phyloP scores from a whole-genome alignment of 371 early-diverging fungal genomes.

The Mucor irregularis region DNA sequence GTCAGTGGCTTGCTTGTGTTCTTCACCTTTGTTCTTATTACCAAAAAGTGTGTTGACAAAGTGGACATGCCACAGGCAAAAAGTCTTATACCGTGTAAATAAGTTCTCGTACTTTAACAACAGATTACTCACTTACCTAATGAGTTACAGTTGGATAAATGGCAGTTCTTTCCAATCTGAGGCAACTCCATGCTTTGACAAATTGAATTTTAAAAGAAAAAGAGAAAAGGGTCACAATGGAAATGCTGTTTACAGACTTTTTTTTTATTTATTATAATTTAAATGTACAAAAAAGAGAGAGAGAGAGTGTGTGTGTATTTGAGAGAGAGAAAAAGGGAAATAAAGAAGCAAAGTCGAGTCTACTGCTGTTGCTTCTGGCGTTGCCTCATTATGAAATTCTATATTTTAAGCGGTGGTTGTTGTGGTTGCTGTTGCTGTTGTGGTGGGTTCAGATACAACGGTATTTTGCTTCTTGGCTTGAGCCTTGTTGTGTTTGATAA shows the following conservation, averaged over 20 bases:
- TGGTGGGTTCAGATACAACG: not conserved
- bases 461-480: conserved; percentile 4
- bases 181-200: conserved; percentile 31
- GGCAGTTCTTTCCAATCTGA: conserved; percentile 34
- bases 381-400: too few relatives aligned
- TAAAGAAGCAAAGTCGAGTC: too few relatives aligned
- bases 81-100: conserved; percentile 15
- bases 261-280: not conserved
- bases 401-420: not conserved
- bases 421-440: not conserved
- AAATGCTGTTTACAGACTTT: too few relatives aligned
- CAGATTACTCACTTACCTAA: conserved; percentile 18
- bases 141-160: conserved; percentile 19
- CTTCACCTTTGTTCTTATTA: not conserved
- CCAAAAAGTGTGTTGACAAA: conserved; percentile 28
- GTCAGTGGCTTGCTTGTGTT: not conserved
- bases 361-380: too few relatives aligned
- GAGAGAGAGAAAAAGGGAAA: too few relatives aligned
- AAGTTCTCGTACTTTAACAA: not conserved
- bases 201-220: conserved; percentile 1
- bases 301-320: too few relatives aligned
- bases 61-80: conserved; percentile 35
- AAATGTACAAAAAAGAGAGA: not conserved
- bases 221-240: not conserved
- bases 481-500: conserved; percentile 11